These are phyloP conservation scores for Candida glucosophila DNA, from an alignment of 1,139 yeast genomes.

Conservation along the genomic window DNA sequence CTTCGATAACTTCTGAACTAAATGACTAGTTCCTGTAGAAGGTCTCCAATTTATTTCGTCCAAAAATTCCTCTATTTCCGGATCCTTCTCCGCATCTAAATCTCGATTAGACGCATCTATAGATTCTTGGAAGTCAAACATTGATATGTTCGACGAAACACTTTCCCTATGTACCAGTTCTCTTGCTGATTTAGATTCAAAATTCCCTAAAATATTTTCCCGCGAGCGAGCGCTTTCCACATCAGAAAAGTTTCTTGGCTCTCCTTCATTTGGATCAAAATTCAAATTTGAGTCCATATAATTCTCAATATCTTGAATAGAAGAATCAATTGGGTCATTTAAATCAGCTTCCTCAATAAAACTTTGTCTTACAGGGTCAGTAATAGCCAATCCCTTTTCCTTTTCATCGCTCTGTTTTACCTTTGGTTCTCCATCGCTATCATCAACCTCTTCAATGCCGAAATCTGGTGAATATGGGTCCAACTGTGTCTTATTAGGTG, in stretches of 20 bases:
- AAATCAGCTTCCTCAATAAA: constrained; percentile 4
- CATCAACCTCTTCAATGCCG: constrained; percentile 35
- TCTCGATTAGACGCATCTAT: too few species aligned
- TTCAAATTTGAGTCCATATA: constrained; percentile 30
- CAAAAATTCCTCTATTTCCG: constrained; percentile 56
- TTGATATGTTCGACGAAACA: too few species aligned
- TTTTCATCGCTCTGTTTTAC: not conserved
- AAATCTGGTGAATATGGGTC: too few species aligned
- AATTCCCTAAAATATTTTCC: not conserved
- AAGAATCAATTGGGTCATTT: constrained; percentile 16
- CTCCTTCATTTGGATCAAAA: constrained; percentile 7
- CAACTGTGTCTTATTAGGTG: too few species aligned
- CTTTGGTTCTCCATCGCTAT: constrained; percentile 11
- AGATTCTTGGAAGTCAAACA: constrained; percentile 1
- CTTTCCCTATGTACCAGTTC: too few species aligned
- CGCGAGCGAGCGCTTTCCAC: constrained; percentile 1
- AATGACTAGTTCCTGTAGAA: constrained; percentile 48
- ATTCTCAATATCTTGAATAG: constrained; percentile 36
- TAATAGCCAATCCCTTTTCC: constrained; percentile 1
- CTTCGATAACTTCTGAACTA: constrained; percentile 48
- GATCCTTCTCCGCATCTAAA: constrained; percentile 23
- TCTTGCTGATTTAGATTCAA: too few species aligned
- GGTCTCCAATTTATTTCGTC: constrained; percentile 72
- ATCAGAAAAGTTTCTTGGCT: too few species aligned
- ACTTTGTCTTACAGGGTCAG: not conserved